A percentile compares a stretch with the other conserved stretches of the same genome.
These are phyloP conservation scores for Magnaporthiopsis rhizophila DNA, from an alignment of 2,329 filamentous ascomycete species.

Conservation along the genomic window DNA sequence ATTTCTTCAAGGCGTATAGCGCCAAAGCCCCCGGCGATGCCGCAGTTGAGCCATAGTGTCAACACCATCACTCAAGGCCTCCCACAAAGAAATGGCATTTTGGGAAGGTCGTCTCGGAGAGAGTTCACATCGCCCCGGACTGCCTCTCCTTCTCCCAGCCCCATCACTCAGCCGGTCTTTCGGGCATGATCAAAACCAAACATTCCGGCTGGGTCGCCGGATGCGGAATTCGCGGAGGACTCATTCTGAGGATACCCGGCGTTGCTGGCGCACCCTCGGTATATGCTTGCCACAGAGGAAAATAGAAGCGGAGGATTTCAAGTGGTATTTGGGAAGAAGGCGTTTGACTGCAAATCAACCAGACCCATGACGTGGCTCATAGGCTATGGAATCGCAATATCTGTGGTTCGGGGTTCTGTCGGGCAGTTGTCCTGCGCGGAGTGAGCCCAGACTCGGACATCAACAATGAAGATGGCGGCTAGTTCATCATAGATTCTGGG, in stretches of 20 bases:
- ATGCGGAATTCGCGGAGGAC: not conserved
- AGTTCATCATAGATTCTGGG: too few species aligned
- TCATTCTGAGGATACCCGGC: not conserved
- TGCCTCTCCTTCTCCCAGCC: not conserved
- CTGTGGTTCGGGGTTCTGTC: not conserved
- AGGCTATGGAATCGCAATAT: not conserved
- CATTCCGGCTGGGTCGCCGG: too few species aligned
- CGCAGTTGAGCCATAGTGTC: not conserved
- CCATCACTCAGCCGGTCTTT: not conserved
- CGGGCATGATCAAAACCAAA: not conserved
- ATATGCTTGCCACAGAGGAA: not conserved
- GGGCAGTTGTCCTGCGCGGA: not conserved
- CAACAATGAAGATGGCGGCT: not conserved
- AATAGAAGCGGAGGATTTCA: not conserved
- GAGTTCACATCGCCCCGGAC: not conserved
- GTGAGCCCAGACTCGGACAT: not conserved
- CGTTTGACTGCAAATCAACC: not conserved
- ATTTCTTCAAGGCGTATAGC: conserved; percentile 73
- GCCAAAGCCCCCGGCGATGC: conserved; percentile 30
- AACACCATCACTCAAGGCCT: not conserved
- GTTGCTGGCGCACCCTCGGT: not conserved
- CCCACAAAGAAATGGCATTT: not conserved
- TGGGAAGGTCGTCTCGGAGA: not conserved
- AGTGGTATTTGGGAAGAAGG: not conserved
- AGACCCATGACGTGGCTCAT: not conserved